These are phyloP conservation scores for Coriaria nepalensis DNA, from an alignment of 306 rosid genomes.

Conservation along the genomic window DNA sequence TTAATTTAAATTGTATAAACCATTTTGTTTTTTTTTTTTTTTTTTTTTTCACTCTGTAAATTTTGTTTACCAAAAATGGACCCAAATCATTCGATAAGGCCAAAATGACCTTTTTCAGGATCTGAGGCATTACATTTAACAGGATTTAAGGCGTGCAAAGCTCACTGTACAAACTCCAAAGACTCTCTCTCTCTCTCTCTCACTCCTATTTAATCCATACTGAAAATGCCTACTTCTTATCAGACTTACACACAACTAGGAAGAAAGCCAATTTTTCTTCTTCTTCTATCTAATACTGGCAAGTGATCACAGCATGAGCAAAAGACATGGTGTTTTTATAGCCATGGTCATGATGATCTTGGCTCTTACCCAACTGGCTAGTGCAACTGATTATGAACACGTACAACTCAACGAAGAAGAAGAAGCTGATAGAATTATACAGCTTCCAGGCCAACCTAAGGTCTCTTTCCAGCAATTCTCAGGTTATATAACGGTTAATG, in stretches of 20 bases:
- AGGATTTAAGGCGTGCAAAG: no score
- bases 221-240: slow-evolving; percentile 25
- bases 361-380: slow-evolving; percentile 1
- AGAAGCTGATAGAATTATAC: slow-evolving; percentile 47
- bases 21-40: no score
- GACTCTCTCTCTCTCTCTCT: slow-evolving; percentile 8
- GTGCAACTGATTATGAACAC: slow-evolving; percentile 1
- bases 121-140: no score
- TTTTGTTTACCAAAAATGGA: no score
- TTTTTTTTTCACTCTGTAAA: no score
- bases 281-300: slow-evolving; percentile 10
- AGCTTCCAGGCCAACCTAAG: slow-evolving; percentile 82
- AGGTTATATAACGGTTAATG: slow-evolving; percentile 77
- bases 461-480: slow-evolving; percentile 74
- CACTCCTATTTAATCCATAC: slow-evolving; percentile 61
- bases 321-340: slow-evolving; percentile 27
- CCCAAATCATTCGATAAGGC: no score
- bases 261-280: neutral
- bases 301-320: slow-evolving; percentile 28
- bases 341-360: slow-evolving; percentile 19
- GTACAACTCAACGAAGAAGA: slow-evolving; percentile 20
- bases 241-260: slow-evolving; percentile 20
- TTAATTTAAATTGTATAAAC: no score
- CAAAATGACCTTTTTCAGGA: no score
- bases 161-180: no score